These are phyloP conservation scores for Pleurostoma richardsiae DNA, from an alignment of 2,329 filamentous ascomycete genomes.

Conservation along the genomic window DNA sequence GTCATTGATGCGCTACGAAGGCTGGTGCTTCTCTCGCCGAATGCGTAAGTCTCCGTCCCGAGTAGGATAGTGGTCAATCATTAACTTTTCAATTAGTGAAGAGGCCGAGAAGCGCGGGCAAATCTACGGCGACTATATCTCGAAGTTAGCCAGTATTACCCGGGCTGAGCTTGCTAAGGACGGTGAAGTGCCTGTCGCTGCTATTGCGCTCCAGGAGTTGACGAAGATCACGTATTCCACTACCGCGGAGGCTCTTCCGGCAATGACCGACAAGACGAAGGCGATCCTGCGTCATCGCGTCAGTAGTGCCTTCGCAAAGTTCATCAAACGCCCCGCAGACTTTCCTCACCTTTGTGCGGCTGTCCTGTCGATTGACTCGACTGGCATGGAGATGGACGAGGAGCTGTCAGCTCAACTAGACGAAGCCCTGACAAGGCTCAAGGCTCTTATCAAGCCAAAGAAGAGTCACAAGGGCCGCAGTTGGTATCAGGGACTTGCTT, in stretches of 20 bases:
- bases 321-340: constrained; percentile 48
- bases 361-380: constrained; percentile 46
- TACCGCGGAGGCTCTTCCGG: constrained; percentile 32
- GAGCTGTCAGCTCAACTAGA: constrained; percentile 48
- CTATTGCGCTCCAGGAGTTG: constrained; percentile 44
- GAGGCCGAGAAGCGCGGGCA: constrained; percentile 33
- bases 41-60: constrained; percentile 19
- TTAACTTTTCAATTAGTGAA: not conserved
- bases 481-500: constrained; percentile 61
- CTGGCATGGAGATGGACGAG: constrained; percentile 47
- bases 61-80: not conserved
- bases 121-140: constrained; percentile 49
- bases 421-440: constrained; percentile 46
- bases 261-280: constrained; percentile 46
- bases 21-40: constrained; percentile 18
- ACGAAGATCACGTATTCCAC: constrained; percentile 51
- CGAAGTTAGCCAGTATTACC: constrained; percentile 40
- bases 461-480: constrained; percentile 27
- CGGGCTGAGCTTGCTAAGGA: constrained; percentile 8
- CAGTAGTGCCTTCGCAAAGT: constrained; percentile 51
- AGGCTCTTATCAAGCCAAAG: constrained; percentile 41
- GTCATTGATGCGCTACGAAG: constrained; percentile 5
- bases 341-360: constrained; percentile 49
- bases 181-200: constrained; percentile 27
- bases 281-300: constrained; percentile 52